Percentiles rank a stretch among this genome's conserved stretches.
These are phyloP conservation scores for Beta corolliflora DNA, from an alignment of 179 eudicot genomes.

Conservation along the genomic window DNA sequence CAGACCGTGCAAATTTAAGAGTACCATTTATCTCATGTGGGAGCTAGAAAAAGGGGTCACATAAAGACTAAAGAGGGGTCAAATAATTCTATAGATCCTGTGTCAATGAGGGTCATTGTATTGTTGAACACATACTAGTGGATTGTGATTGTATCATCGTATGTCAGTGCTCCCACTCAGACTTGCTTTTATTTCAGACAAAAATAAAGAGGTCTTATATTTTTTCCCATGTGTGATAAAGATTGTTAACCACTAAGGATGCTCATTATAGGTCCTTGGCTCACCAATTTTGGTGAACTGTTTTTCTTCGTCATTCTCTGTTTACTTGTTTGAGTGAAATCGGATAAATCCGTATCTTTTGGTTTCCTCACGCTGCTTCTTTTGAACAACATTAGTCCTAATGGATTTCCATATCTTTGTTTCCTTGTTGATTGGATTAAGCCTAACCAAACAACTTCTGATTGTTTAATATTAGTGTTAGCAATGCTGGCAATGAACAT, in stretches of 20 bases:
- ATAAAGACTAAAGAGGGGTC: not conserved
- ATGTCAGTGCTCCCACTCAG: slow-evolving; percentile 2
- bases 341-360: not conserved
- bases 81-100: too few species aligned
- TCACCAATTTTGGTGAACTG: slow-evolving; percentile 1
- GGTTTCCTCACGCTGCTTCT: not conserved
- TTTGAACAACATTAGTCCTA: not conserved
- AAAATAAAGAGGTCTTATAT: too few species aligned
- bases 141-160: slow-evolving; percentile 9
- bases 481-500: too few species aligned
- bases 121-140: slow-evolving; percentile 3
- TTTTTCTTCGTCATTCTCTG: slow-evolving; percentile 5
- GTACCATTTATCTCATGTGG: not conserved
- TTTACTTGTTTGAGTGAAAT: not conserved
- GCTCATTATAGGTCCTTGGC: slow-evolving; percentile 6
- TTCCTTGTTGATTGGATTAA: not conserved
- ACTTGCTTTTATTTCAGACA: not conserved
- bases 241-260: slow-evolving; percentile 9
- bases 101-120: not conserved
- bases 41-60: not conserved
- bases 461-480: not conserved
- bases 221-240: slow-evolving; percentile 3
- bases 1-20: not conserved
- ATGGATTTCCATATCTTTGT: not conserved
- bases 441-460: not conserved